phyloP scores from a whole-genome alignment of 768 basidiomycete genomes.

The Tylopilus plumbeoviolaceoides region DNA sequence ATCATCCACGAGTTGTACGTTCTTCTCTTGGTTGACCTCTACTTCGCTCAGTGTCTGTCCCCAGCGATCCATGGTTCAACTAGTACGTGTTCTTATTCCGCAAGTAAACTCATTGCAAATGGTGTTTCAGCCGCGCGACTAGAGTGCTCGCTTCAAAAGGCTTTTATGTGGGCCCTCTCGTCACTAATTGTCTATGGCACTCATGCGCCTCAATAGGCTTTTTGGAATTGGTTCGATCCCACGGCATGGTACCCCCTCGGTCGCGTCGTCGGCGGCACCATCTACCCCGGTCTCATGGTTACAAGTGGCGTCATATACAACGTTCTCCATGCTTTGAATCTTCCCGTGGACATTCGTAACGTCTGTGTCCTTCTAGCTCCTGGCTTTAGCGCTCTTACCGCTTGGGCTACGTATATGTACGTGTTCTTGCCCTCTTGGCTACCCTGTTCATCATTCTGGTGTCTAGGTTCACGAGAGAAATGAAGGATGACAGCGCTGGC shows the following conservation, averaged over 20 bases:
- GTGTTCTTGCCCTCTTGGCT: slow-evolving; percentile 20
- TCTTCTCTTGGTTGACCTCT: not conserved
- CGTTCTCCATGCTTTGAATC: slow-evolving; percentile 77
- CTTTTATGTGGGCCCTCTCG: slow-evolving; percentile 72
- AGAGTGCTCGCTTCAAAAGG: slow-evolving; percentile 86
- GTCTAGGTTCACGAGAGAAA: slow-evolving; percentile 90
- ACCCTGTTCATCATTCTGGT: not conserved
- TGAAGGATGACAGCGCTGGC: slow-evolving; percentile 94
- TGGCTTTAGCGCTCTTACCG: slow-evolving; percentile 94
- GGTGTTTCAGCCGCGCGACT: slow-evolving; percentile 74
- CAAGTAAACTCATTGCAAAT: not conserved
- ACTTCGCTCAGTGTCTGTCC: not conserved
- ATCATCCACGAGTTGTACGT: slow-evolving; percentile 99
- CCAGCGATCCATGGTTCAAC: slow-evolving; percentile 98
- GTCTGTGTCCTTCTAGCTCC: slow-evolving; percentile 96
- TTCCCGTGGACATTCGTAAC: slow-evolving; percentile 97
- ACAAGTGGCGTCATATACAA: slow-evolving; percentile 98
- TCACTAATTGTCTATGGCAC: not conserved
- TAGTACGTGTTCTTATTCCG: slow-evolving; percentile 57
- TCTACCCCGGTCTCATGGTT: slow-evolving; percentile 98
- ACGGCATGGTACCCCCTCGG: slow-evolving; percentile 99
- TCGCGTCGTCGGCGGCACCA: slow-evolving; percentile 96
- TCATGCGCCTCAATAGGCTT: slow-evolving; percentile 60
- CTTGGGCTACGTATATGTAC: slow-evolving; percentile 94
- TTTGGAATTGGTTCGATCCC: slow-evolving; percentile 99